Evolutionary conservation across 2,329 filamentous ascomycete genomes (phyloP), one percentile per base, ranked within the genome.

Genomic region (Fusarium fracticaudum): DNA sequence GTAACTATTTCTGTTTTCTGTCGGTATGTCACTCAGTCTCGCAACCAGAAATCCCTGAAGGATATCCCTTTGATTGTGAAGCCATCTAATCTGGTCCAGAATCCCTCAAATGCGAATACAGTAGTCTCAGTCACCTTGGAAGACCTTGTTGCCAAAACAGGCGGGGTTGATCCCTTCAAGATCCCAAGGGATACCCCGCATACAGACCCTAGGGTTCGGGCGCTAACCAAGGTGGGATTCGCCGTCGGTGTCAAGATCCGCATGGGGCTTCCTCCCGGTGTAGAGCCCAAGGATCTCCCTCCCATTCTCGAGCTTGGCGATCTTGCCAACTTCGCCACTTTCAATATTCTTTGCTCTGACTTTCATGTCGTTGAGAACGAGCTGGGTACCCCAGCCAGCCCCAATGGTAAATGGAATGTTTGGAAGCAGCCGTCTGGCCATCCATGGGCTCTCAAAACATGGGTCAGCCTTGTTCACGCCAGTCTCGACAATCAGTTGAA

Each of bases 361-460:
- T 31, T 48, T 7, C 24, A 48, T 31, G 45, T 48, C 1, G 26
- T 48, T 31, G 24, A 48, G 12, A 48, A 48, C 7, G 26, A 48
- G 12, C 18, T 13, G 5, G 17, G 12, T 3, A 31, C 6, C 1
- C 4, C 13, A 5, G 13, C 18, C 0, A 31, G 45, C 0, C 26
- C 45, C 8, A 48, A 11, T 22, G 45, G 45, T 22, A 31, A 15
- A 22, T 48, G 26, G 45, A 29, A 20, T 11, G 45, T 48, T 2
- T 48, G 45, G 45, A 48, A 31, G 13, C 45, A 48, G 45, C 26
- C 7, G 7, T 2, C 26, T 1, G 26, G 45, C 0, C 45, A 15
- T 29, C 45, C 45, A 22, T 48, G 45, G 45, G 31, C 26, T 48
- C 45, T 48, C 11, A 31, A 48, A 22, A 48, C 26, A 48, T 22